These are phyloP conservation scores for Aegilops bicornis DNA, from an alignment of 176 grass and related monocot species.

Conservation along the genomic window DNA sequence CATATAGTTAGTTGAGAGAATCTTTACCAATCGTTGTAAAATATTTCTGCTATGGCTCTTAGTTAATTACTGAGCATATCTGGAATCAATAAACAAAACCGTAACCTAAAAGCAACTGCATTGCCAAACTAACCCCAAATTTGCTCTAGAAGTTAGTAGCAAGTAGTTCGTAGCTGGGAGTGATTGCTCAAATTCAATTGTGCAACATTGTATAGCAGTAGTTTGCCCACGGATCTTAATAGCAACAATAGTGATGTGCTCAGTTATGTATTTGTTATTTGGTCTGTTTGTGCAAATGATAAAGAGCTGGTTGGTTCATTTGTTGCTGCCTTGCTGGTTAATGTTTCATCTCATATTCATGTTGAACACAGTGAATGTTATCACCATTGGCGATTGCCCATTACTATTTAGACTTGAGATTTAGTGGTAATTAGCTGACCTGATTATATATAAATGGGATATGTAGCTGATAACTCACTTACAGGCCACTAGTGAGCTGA, in stretches of 20 bases:
- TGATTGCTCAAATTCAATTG: neutral
- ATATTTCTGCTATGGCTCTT: neutral
- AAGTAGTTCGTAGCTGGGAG: neutral
- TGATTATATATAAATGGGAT: slow-evolving; percentile 18
- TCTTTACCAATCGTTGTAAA: neutral
- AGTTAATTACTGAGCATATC: neutral
- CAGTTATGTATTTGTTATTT: neutral
- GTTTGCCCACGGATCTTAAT: neutral
- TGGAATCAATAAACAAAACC: neutral
- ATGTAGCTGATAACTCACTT: slow-evolving; percentile 36
- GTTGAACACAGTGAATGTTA: slow-evolving; percentile 1
- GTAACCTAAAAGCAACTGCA: neutral
- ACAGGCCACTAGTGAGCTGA: slow-evolving; percentile 79
- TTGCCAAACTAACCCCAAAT: neutral
- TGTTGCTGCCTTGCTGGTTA: neutral
- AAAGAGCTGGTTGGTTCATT: neutral
- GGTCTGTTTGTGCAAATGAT: neutral
- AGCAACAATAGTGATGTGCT: neutral
- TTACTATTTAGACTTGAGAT: slow-evolving; percentile 7
- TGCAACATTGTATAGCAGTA: neutral
- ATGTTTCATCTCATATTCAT: slow-evolving; percentile 21
- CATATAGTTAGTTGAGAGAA: slow-evolving; percentile 8
- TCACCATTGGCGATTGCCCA: neutral
- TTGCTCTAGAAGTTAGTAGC: neutral
- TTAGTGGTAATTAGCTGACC: slow-evolving; percentile 19